phyloP scores from a whole-genome alignment of 495 filamentous ascomycete species.

The Tuber microsphaerosporum region DNA sequence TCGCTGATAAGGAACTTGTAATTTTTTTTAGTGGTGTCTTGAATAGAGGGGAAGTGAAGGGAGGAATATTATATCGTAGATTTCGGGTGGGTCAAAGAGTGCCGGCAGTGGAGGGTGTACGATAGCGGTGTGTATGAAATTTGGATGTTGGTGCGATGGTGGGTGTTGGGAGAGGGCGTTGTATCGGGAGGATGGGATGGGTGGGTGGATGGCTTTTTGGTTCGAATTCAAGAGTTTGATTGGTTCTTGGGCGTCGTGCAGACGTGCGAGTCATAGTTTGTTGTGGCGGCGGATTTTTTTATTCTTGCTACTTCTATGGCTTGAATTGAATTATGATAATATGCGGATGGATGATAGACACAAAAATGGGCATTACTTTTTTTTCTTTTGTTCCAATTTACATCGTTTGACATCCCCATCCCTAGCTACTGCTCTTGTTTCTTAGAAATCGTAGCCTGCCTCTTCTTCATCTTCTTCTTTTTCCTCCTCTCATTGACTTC shows the following conservation, averaged over 20 bases:
- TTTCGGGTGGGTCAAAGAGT: neutral
- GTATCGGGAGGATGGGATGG: neutral
- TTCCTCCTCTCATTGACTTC: slow-evolving; percentile 48
- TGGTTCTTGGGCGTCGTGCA: neutral
- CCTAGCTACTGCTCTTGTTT: slow-evolving; percentile 27
- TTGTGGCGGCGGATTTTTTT: too few relatives aligned
- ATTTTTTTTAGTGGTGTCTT: neutral
- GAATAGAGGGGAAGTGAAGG: neutral
- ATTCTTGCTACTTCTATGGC: neutral
- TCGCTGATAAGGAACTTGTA: neutral
- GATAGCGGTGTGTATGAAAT: neutral
- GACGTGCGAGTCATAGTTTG: neutral
- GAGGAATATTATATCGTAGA: neutral
- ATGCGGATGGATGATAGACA: neutral
- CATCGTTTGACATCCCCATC: slow-evolving; percentile 44
- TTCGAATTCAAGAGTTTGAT: neutral
- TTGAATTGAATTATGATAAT: neutral
- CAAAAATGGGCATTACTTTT: slow-evolving; percentile 20
- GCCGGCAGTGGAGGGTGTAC: neutral
- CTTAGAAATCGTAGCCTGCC: neutral
- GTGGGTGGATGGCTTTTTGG: neutral
- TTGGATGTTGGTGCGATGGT: neutral
- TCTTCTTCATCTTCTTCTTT: slow-evolving; percentile 58
- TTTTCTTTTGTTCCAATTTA: neutral
- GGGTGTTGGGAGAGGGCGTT: neutral